These are phyloP conservation scores for Blastocystis sp. DNA, from an alignment of 352 stramenopile species.

Conservation along the genomic window DNA sequence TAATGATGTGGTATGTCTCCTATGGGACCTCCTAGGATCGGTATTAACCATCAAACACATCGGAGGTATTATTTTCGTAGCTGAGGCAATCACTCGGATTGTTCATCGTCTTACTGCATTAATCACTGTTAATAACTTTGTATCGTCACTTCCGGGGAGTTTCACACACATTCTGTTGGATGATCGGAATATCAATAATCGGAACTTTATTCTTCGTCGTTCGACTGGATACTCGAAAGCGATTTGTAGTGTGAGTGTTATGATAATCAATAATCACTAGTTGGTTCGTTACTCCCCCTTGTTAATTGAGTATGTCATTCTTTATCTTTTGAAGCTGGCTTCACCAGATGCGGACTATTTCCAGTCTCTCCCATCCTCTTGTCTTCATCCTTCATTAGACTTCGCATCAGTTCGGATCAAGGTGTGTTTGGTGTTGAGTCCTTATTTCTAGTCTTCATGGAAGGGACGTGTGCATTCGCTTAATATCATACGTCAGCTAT, in stretches of 20 bases:
- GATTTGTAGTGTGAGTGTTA: constrained; percentile 5
- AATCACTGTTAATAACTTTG: neutral
- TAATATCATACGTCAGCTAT: constrained; percentile 58
- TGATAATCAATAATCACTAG: neutral
- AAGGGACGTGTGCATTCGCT: constrained; percentile 44
- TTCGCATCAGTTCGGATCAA: neutral
- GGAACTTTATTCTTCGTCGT: constrained; percentile 53
- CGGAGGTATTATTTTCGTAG: constrained; percentile 56
- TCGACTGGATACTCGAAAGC: constrained; percentile 49
- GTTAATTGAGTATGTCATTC: neutral
- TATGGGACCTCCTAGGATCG: constrained; percentile 38
- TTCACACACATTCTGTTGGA: constrained; percentile 18
- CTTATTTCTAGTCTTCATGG: neutral
- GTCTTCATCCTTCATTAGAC: constrained; percentile 19
- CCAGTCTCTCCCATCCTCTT: constrained; percentile 22
- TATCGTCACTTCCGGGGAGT: neutral
- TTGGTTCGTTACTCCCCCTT: neutral
- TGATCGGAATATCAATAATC: constrained; percentile 40
- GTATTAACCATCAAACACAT: constrained; percentile 62
- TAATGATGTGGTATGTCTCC: constrained; percentile 9
- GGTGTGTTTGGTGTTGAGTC: neutral
- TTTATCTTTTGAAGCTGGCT: constrained; percentile 16
- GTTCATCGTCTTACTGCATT: neutral
- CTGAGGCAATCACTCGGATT: constrained; percentile 21
- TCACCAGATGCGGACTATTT: constrained; percentile 27